phyloP scores from a whole-genome alignment of 106 monocot genomes.

The Allium cepa region DNA sequence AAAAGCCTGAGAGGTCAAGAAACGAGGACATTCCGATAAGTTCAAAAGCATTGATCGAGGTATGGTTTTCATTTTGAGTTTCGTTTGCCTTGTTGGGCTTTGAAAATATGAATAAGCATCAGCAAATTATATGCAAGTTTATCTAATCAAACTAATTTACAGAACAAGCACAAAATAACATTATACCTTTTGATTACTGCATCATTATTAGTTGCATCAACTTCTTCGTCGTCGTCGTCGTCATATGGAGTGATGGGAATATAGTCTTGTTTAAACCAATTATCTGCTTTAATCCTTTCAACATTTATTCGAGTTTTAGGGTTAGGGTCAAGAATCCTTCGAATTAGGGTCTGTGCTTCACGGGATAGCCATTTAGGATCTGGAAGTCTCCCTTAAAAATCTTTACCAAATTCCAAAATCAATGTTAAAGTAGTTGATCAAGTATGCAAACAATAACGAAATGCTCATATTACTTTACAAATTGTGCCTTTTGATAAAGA shows the following conservation, averaged over 20 bases:
- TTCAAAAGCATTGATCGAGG: slow-evolving; percentile 79
- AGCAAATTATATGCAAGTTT: neutral
- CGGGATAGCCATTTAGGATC: slow-evolving; percentile 71
- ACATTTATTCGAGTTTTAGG: slow-evolving; percentile 60
- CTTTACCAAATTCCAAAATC: slow-evolving; percentile 16
- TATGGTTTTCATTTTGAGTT: slow-evolving; percentile 11
- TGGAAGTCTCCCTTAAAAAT: slow-evolving; percentile 69
- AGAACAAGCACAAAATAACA: neutral
- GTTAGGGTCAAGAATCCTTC: slow-evolving; percentile 86
- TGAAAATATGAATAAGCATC: neutral
- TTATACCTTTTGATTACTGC: slow-evolving; percentile 42
- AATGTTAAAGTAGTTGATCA: too few species aligned
- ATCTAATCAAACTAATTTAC: too few species aligned
- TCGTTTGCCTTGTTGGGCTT: slow-evolving; percentile 4
- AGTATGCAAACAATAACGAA: too few species aligned
- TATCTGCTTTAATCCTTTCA: slow-evolving; percentile 65
- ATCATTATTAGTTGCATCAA: slow-evolving; percentile 20
- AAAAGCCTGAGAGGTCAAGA: slow-evolving; percentile 92
- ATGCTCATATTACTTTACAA: too few species aligned
- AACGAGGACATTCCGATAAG: slow-evolving; percentile 88
- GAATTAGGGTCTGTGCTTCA: slow-evolving; percentile 55
- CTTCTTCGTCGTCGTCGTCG: slow-evolving; percentile 45
- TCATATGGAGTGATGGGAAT: slow-evolving; percentile 50
- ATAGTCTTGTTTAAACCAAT: slow-evolving; percentile 86
- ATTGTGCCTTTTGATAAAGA: slow-evolving; percentile 57